These are phyloP conservation scores for Notholithocarpus densiflorus DNA, from an alignment of 306 rosid genomes.

Conservation along the genomic window DNA sequence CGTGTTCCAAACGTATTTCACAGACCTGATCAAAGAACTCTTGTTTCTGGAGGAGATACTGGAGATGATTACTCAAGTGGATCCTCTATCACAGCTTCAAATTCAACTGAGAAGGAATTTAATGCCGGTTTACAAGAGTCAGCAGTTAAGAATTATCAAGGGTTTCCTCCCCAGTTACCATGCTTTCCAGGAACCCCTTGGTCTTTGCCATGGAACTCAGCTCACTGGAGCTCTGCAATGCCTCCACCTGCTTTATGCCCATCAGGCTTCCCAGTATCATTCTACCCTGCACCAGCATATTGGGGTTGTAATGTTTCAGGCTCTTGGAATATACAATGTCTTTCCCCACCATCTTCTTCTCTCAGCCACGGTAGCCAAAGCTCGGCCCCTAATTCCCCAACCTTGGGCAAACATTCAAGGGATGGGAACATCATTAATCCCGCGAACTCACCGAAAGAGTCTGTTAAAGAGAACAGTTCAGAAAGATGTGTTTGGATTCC, in stretches of 20 bases:
- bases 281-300: slow-evolving; percentile 48
- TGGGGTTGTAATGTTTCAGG: slow-evolving; percentile 60
- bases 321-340: slow-evolving; percentile 49
- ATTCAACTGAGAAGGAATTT: slow-evolving; percentile 42
- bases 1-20: slow-evolving; percentile 38
- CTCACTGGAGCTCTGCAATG: slow-evolving; percentile 47
- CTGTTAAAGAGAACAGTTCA: slow-evolving; percentile 26
- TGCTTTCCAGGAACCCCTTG: slow-evolving; percentile 47
- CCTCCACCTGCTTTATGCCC: slow-evolving; percentile 54
- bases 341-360: slow-evolving; percentile 42
- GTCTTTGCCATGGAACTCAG: slow-evolving; percentile 57
- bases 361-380: slow-evolving; percentile 29
- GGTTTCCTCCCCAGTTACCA: slow-evolving; percentile 50
- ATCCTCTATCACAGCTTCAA: slow-evolving; percentile 54
- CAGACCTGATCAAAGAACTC: slow-evolving; percentile 25
- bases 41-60: slow-evolving; percentile 34
- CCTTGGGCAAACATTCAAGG: slow-evolving; percentile 69
- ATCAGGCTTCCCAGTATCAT: slow-evolving; percentile 51
- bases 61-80: slow-evolving; percentile 44
- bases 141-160: slow-evolving; percentile 26
- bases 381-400: slow-evolving; percentile 33
- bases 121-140: slow-evolving; percentile 35
- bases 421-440: slow-evolving; percentile 40
- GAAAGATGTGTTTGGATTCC: slow-evolving; percentile 53
- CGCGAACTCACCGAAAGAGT: slow-evolving; percentile 28